Evolutionary conservation across 2,329 filamentous ascomycete genomes (phyloP).

Genomic region (Sarocladiaceae sp.): DNA sequence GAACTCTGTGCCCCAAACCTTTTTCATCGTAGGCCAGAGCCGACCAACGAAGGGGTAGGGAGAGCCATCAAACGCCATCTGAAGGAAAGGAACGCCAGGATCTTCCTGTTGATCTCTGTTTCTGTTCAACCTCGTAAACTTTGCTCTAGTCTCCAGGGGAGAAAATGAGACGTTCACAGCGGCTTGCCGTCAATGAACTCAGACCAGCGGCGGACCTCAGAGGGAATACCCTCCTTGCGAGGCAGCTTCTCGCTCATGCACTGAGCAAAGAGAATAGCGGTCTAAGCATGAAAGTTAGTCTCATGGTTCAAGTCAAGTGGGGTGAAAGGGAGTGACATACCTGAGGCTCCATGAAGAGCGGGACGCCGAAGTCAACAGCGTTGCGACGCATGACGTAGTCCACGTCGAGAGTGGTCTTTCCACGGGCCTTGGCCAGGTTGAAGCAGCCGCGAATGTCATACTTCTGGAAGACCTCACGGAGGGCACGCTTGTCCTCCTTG

Average conservation of each 20-base stretch:
- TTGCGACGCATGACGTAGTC: conserved; percentile 99
- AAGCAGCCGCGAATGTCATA: conserved; percentile 95
- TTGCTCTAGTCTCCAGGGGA: not conserved
- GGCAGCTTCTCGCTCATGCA: conserved; percentile 98
- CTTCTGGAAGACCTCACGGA: conserved; percentile 93
- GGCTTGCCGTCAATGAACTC: conserved; percentile 88
- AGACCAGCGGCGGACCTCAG: conserved; percentile 89
- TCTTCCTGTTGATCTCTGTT: not conserved
- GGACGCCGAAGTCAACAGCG: conserved; percentile 95
- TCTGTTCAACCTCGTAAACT: not conserved
- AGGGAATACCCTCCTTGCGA: conserved; percentile 77
- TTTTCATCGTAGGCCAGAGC: no score
- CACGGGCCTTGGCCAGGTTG: conserved; percentile 81
- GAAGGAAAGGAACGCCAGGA: not conserved
- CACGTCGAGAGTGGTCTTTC: conserved; percentile 78
- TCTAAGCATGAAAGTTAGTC: conserved; percentile 49
- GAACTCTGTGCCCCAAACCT: no score
- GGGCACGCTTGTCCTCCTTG: conserved; percentile 87
- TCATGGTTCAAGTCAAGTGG: not conserved
- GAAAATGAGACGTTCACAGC: conserved; percentile 42
- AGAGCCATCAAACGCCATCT: not conserved
- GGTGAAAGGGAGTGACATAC: conserved; percentile 42
- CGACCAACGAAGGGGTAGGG: not conserved
- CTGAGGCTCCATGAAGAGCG: conserved; percentile 97
- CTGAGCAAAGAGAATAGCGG: conserved; percentile 88